Evolutionary conservation across 768 basidiomycete species (phyloP).

Genomic region (Termitomyces sp.): DNA sequence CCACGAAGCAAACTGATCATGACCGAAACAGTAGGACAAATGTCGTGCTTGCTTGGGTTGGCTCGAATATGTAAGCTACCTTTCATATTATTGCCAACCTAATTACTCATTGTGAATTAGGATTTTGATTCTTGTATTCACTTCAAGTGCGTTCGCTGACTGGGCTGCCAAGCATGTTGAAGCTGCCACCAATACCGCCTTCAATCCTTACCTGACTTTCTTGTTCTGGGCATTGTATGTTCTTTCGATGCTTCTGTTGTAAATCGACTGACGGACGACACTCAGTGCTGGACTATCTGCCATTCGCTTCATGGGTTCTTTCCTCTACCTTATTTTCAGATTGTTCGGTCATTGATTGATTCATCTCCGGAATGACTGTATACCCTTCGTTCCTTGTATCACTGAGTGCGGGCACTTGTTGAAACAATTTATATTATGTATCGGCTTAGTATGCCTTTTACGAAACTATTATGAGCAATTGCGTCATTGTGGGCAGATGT

Average conservation of each 20-base stretch:
- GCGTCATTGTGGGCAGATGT: neutral
- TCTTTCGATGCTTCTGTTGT: neutral
- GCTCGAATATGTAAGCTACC: slow-evolving; percentile 69
- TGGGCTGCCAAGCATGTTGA: slow-evolving; percentile 63
- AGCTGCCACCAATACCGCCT: slow-evolving; percentile 43
- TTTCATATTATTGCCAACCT: neutral
- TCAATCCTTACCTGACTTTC: slow-evolving; percentile 88
- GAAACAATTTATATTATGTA: neutral
- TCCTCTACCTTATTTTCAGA: slow-evolving; percentile 73
- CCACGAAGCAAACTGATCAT: slow-evolving; percentile 85
- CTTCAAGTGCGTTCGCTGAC: slow-evolving; percentile 66
- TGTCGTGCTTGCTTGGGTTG: slow-evolving; percentile 79
- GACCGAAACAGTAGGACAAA: slow-evolving; percentile 83
- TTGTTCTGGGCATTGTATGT: slow-evolving; percentile 48
- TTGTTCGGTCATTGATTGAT: slow-evolving; percentile 51
- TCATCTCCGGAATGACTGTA: neutral
- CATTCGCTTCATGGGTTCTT: slow-evolving; percentile 74
- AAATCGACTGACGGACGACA: neutral
- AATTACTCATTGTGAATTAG: slow-evolving; percentile 24
- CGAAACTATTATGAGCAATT: neutral
- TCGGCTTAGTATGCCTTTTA: neutral
- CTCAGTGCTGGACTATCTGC: slow-evolving; percentile 72
- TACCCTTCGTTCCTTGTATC: slow-evolving; percentile 2
- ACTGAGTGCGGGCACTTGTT: neutral
- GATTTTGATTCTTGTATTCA: slow-evolving; percentile 70